These are phyloP conservation scores for Candida krabiensis DNA, from an alignment of 805 yeast species.

Conservation along the genomic window DNA sequence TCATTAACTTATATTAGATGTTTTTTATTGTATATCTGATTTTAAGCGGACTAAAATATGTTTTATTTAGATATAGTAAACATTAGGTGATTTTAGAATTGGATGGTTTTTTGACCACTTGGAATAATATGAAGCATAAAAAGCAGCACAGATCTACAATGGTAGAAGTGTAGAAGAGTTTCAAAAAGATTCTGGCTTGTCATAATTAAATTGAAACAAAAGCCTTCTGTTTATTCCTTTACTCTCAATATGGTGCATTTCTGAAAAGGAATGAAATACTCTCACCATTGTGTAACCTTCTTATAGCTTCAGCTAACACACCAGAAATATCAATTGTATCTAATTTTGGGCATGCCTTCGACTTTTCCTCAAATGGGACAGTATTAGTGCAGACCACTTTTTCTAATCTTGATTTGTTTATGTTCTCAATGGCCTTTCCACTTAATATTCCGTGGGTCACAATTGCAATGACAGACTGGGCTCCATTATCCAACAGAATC, in stretches of 20 bases:
- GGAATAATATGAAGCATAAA: no score
- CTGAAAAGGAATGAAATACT: constrained; percentile 78
- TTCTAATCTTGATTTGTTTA: constrained; percentile 66
- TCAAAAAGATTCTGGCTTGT: no score
- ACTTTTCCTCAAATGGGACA: constrained; percentile 70
- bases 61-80: no score
- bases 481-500: constrained; percentile 63
- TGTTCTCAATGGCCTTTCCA: constrained; percentile 70
- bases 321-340: constrained; percentile 72
- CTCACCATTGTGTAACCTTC: constrained; percentile 87
- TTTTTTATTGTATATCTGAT: no score
- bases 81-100: no score
- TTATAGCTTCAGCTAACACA: constrained; percentile 76
- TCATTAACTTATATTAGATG: no score
- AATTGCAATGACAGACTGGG: constrained; percentile 73
- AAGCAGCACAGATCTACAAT: no score
- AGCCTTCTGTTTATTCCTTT: no score
- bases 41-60: no score
- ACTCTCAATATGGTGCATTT: constrained; percentile 49
- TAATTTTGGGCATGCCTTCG: constrained; percentile 56
- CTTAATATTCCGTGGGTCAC: constrained; percentile 81
- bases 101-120: no score
- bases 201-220: no score
- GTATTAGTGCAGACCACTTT: constrained; percentile 79
- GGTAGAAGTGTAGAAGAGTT: no score